Evolutionary conservation across 2,329 filamentous ascomycete species (phyloP).

Genomic region (Triangularia setosa): DNA sequence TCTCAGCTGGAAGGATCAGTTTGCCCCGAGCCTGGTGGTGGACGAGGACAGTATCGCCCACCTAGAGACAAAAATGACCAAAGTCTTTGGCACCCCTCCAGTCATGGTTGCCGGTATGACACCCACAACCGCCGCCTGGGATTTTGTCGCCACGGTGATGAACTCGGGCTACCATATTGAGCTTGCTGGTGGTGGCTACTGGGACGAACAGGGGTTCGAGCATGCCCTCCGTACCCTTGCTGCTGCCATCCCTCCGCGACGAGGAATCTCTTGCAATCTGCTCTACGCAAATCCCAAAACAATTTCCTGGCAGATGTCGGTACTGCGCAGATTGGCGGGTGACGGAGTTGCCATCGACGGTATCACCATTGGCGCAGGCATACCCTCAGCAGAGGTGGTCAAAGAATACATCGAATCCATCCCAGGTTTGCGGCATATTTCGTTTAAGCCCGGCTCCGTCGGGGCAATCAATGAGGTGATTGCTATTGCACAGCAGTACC

Average conservation of each 20-base stretch:
- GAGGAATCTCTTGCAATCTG: constrained; percentile 83
- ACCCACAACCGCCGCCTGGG: constrained; percentile 81
- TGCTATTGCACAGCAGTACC: constrained; percentile 92
- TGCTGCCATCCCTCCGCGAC: constrained; percentile 74
- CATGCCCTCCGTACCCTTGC: constrained; percentile 81
- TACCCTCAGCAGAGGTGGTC: constrained; percentile 88
- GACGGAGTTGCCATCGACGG: constrained; percentile 90
- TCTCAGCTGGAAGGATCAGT: constrained; percentile 95
- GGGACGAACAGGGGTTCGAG: constrained; percentile 76
- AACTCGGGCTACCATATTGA: constrained; percentile 94
- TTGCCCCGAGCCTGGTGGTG: constrained; percentile 86
- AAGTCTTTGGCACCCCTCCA: constrained; percentile 77
- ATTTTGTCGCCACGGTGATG: constrained; percentile 90
- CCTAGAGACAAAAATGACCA: constrained; percentile 95
- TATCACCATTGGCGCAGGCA: constrained; percentile 89
- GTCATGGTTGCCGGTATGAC: constrained; percentile 95
- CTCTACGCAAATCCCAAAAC: constrained; percentile 88
- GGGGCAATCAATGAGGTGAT: constrained; percentile 86
- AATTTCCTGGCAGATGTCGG: constrained; percentile 88
- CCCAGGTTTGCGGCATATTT: constrained; percentile 85
- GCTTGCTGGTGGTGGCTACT: constrained; percentile 85
- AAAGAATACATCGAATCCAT: constrained; percentile 86
- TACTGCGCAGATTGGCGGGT: constrained; percentile 72
- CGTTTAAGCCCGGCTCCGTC: constrained; percentile 88
- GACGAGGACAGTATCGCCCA: constrained; percentile 85